Evolutionary conservation across 768 basidiomycete genomes (phyloP), one percentile per base, ranked within the genome.

Genomic region (Clathrus columnatus): DNA sequence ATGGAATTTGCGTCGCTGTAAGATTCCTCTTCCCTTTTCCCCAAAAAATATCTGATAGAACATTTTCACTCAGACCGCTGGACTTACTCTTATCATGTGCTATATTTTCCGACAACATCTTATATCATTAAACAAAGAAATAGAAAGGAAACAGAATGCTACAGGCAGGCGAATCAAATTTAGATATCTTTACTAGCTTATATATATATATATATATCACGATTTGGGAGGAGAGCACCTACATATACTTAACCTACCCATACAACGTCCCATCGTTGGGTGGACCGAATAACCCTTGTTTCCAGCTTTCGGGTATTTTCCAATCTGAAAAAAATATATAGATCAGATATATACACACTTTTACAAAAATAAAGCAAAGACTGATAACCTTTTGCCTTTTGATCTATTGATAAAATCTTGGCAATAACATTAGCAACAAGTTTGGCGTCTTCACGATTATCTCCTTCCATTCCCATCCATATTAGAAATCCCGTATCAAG

Each of bases 401-500:
- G 52, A 42, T 77, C 72, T 17, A 70, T 59, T 2, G 68, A 73
- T 27, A 85, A 51, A 3, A 77, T 72, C 58, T 76, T 81, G 42
- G 73, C 70, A 6, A 76, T 72, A 24, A 76, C 79, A 5, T 71
- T 69, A 2, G 86, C 84, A 42, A 87, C 42, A 32, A 60, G 17
- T 2, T 48, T 29, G 4, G 89, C 88, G 65, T 92, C 89, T 17
- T 65, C 72, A 56, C 83, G 74, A 61, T 92, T 92, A 65, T 92
- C 90, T 1, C 90, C 89, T 64, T 92, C 89, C 56, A 87, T 72
- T 10, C 82, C 87, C 63, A 87, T 91, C 47, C 87, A 85, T 48
- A 89, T 70, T 8, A 91, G 67, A 16, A 77, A 72, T 0, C 76
- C 79, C 0, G 75, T 78, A 21, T 84, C 83, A 42, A 78, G 73